Evolutionary conservation across 2,329 filamentous ascomycete genomes (phyloP), one percentile per base, ranked within the genome.

Genomic region (Calycina herbarum): DNA sequence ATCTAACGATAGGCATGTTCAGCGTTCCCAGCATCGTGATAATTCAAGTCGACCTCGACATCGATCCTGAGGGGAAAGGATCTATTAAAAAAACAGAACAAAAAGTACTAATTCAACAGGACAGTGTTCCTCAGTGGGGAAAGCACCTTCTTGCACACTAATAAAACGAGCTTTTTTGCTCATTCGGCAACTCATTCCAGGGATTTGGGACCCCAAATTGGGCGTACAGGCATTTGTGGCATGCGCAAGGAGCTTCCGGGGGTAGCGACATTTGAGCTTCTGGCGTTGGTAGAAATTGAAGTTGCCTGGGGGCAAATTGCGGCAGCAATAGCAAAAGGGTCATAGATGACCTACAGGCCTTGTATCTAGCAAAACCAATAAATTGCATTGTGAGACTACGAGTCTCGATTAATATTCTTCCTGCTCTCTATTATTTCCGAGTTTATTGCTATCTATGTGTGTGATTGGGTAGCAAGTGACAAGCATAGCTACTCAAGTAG

Each of bases 1-100:
- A 70, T 74, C 73, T 75, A 75, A 76, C 66, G 68, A 65, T 69
- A 75, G 72, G 70, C 59, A 61, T 63, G 40, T 45, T 61, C 62
- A 63, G 64, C 51, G 59, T 27, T 61, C 15, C 24, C 31, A n/a
- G 6, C 57, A 13, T 42, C 27, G 57, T 59, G 38, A 31, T 59
- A 42, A 42, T 38, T 24, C 1, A 24, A 27, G n/a, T 24, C 20
- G 20, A 54, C 48, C 20, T 27, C 48, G 48, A 54, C 8, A 54
- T 40, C 4, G 11, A 40, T 54, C 48, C 48, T 24, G 7, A 1
- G 20, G 45, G 20, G 20, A 24, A 24, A 24, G 48, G 48, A 54
- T 24, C 48, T 27, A 27, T 1, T 11, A 27, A 54, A 54, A 51
- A 54, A 54, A 27, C n/a, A 54, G 7, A 8, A 27, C 20, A 8